Base-by-base conservation (phyloP, 805 yeast species). In the Candida corydali region DNA sequence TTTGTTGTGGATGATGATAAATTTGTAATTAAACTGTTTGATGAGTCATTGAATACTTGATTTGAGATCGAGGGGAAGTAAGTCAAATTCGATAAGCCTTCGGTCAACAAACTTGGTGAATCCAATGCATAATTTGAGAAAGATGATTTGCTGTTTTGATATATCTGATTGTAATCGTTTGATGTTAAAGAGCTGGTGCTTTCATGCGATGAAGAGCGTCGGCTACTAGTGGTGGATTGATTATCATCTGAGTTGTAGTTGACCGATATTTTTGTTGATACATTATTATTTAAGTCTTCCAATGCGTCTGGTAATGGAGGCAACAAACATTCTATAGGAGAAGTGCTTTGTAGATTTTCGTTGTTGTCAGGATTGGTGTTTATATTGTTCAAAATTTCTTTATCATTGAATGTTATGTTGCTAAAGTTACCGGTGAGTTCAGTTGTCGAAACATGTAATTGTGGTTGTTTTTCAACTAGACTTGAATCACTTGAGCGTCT, bases 231-330 rank as follows among this genome's bases (percentile, higher is more conserved):
- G 4, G 35, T 16, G 3, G 44, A 34, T 8, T 39, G 31, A 15
- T 14, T 25, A 16, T 43, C 46, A 24, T 17, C 29, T 20, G 34
- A 32, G 5, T 9, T 17, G 17, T 16, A 28, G 15, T 10, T 19
- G n/a, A 10, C 4, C 4, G 33, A 7, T 4, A 8, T 29, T 4
- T 18, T 11, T 16, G 8, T 32, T 20, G 35, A 14, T 3, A 24
- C 10, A n/a, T 39, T 12, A 9, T 17, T 32, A n/a, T 38, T 27
- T 7, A 41, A 29, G 29, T 45, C 46, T 19, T 46, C 46, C 18
- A 26, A 16, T 1, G 53, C 57, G 17, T 44, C 44, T 3, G 63
- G 63, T 28, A 58, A 43, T 4, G 63, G 63, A 4, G 63, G 63
- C 23, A 58, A 47, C 24, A 57, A 42, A 4, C 47, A 36, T 33